These are phyloP conservation scores for Ophiostoma pallidulum DNA, from an alignment of 2,329 filamentous ascomycete species.

Conservation along the genomic window DNA sequence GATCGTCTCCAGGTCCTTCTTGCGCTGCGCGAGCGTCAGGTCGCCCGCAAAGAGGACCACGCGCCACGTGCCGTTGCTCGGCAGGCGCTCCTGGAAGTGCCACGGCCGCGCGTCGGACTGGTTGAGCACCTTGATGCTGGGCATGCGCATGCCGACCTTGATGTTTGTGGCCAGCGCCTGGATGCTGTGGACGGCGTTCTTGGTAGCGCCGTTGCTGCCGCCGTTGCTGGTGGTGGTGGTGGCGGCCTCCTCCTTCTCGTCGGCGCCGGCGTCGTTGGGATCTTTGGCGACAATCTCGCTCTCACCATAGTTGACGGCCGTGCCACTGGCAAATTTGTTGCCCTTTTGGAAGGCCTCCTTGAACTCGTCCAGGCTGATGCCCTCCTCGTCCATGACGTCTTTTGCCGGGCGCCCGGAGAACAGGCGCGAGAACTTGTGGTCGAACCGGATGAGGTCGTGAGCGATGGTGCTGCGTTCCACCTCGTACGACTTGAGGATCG, in stretches of 20 bases:
- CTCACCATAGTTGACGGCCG: slow-evolving; percentile 48
- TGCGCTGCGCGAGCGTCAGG: slow-evolving; percentile 27
- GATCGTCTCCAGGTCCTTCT: slow-evolving; percentile 25
- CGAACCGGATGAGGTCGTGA: slow-evolving; percentile 55
- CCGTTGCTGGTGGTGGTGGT: too few relatives aligned
- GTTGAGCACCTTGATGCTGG: slow-evolving; percentile 49
- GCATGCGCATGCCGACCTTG: slow-evolving; percentile 47
- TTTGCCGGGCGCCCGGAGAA: slow-evolving; percentile 50
- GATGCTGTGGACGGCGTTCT: slow-evolving; percentile 22
- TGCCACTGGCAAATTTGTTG: slow-evolving; percentile 49
- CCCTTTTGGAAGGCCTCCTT: slow-evolving; percentile 51
- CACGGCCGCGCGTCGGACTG: slow-evolving; percentile 47
- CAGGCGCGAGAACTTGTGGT: slow-evolving; percentile 46
- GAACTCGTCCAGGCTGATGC: slow-evolving; percentile 54
- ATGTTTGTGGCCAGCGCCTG: slow-evolving; percentile 35
- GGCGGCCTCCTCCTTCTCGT: too few relatives aligned
- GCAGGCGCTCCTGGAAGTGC: slow-evolving; percentile 48
- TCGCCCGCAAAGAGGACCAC: slow-evolving; percentile 55
- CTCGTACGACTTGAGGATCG: slow-evolving; percentile 41
- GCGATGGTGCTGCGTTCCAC: slow-evolving; percentile 49
- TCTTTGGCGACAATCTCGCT: slow-evolving; percentile 48
- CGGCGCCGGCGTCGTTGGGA: slow-evolving; percentile 2
- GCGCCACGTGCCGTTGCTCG: slow-evolving; percentile 48
- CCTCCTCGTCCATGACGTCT: slow-evolving; percentile 49
- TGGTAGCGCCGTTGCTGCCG: not conserved